Conservation (phyloP, 2,329 filamentous ascomycete genomes). For the Ophiostoma sp. region DNA sequence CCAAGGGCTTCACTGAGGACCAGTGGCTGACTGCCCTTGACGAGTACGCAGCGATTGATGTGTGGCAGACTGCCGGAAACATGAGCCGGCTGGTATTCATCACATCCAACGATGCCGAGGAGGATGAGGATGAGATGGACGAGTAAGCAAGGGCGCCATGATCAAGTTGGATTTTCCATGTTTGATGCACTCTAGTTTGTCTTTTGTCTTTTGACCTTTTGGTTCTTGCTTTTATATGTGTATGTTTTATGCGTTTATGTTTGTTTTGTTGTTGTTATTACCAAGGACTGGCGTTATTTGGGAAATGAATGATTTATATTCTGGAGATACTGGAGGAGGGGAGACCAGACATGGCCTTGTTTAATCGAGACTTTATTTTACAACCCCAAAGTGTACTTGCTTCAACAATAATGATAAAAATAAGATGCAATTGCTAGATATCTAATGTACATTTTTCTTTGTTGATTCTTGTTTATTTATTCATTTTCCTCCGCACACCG, state of each 20-base stretch:
- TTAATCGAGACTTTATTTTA: background rate
- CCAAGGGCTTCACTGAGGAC: slow-evolving; percentile 94
- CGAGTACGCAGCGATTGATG: slow-evolving; percentile 82
- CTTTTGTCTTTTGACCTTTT: background rate
- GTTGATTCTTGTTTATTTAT: background rate
- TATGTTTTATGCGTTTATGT: background rate
- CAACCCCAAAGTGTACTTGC: background rate
- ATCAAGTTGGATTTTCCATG: background rate
- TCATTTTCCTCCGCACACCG: background rate
- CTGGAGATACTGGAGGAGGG: slow-evolving; percentile 8
- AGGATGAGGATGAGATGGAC: slow-evolving; percentile 46
- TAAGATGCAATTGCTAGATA: slow-evolving; percentile 12
- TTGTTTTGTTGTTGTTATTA: background rate
- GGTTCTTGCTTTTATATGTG: background rate
- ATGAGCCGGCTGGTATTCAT: slow-evolving; percentile 68
- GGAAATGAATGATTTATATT: slow-evolving; percentile 3
- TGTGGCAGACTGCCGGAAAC: slow-evolving; percentile 72
- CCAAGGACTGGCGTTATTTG: slow-evolving; percentile 13
- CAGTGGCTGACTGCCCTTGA: slow-evolving; percentile 82
- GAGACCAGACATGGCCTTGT: slow-evolving; percentile 6
- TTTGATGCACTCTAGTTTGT: background rate
- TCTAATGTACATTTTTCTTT: slow-evolving; percentile 15
- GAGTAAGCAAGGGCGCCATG: slow-evolving; percentile 18
- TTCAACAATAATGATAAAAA: background rate
- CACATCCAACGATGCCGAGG: slow-evolving; percentile 48